Conservation (phyloP, 306 rosid species). For the Aeschynomene evenia region DNA sequence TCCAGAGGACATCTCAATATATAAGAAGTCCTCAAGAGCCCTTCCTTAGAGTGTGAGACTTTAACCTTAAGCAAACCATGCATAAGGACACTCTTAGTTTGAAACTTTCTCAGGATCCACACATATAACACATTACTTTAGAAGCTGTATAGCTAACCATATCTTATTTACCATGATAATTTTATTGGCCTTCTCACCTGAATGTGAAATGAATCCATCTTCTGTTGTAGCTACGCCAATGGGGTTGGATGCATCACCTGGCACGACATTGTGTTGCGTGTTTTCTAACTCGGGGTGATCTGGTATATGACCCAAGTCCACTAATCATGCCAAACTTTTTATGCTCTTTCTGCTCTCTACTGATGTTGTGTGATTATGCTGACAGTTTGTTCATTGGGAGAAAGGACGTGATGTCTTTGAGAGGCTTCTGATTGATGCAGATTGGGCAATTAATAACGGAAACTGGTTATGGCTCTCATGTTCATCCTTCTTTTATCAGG, state of each 20-base stretch:
- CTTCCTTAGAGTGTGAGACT: background rate
- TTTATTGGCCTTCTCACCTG: conserved; percentile 18
- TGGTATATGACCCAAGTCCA: conserved; percentile 48
- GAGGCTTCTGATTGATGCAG: conserved; percentile 95
- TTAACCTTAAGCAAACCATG: background rate
- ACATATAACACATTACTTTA: background rate
- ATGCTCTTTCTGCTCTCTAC: conserved; percentile 19
- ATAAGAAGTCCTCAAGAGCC: background rate
- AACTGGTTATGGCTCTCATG: conserved; percentile 99
- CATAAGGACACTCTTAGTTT: background rate
- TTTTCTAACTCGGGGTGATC: conserved; percentile 91
- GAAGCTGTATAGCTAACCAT: background rate
- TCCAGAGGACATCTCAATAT: background rate
- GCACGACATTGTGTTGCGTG: conserved; percentile 95
- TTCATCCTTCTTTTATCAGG: conserved; percentile 96
- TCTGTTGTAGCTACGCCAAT: conserved; percentile 69
- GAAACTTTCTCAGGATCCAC: background rate
- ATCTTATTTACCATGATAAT: background rate
- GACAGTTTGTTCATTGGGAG: conserved; percentile 90
- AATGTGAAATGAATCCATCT: conserved; percentile 21
- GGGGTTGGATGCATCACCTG: conserved; percentile 99
- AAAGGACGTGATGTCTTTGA: conserved; percentile 93
- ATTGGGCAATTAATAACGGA: conserved; percentile 94
- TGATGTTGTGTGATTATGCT: conserved; percentile 23
- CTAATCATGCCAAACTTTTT: background rate